Percentiles rank a stretch among this genome's conserved stretches.
These are phyloP conservation scores for Heterobasidion annosum DNA, from an alignment of 1,284 basidiomycete genomes.

Conservation along the genomic window DNA sequence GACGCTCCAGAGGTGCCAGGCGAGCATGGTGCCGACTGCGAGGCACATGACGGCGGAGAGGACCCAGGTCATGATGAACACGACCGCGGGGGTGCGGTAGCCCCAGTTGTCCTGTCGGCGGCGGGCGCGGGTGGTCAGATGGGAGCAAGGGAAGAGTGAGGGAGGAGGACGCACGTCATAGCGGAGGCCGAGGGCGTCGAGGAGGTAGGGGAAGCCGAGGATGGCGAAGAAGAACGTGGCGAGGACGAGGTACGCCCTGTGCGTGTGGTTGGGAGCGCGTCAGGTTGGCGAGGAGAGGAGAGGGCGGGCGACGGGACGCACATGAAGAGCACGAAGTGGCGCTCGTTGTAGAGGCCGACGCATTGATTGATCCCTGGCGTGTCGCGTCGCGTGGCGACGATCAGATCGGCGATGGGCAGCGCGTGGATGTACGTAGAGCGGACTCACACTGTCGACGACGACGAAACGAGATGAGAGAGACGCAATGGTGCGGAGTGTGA, in stretches of 20 bases:
- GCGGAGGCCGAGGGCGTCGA: slow-evolving; percentile 46
- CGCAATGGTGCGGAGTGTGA: slow-evolving; percentile 3
- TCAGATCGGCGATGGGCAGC: no score
- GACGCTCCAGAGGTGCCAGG: slow-evolving; percentile 77
- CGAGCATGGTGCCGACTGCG: slow-evolving; percentile 74
- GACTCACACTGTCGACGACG: background rate
- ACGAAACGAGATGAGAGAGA: slow-evolving; percentile 32
- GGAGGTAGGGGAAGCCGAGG: slow-evolving; percentile 50
- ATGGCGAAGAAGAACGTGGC: slow-evolving; percentile 47
- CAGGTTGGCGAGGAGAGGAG: background rate
- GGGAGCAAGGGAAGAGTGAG: no score
- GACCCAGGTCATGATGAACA: slow-evolving; percentile 74
- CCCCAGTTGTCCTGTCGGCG: slow-evolving; percentile 42
- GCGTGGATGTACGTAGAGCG: no score
- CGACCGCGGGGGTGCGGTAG: slow-evolving; percentile 55
- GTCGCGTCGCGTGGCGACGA: slow-evolving; percentile 4
- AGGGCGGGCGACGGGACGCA: slow-evolving; percentile 24
- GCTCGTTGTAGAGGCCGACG: slow-evolving; percentile 91
- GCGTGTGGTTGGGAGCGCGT: background rate
- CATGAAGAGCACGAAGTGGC: slow-evolving; percentile 96
- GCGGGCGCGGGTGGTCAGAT: background rate
- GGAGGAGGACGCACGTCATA: slow-evolving; percentile 5
- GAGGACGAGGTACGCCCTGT: slow-evolving; percentile 67
- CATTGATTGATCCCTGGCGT: slow-evolving; percentile 91
- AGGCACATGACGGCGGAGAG: slow-evolving; percentile 67